These are phyloP conservation scores for Ustulina deusta DNA, from an alignment of 2,329 filamentous ascomycete genomes.

Conservation along the genomic window DNA sequence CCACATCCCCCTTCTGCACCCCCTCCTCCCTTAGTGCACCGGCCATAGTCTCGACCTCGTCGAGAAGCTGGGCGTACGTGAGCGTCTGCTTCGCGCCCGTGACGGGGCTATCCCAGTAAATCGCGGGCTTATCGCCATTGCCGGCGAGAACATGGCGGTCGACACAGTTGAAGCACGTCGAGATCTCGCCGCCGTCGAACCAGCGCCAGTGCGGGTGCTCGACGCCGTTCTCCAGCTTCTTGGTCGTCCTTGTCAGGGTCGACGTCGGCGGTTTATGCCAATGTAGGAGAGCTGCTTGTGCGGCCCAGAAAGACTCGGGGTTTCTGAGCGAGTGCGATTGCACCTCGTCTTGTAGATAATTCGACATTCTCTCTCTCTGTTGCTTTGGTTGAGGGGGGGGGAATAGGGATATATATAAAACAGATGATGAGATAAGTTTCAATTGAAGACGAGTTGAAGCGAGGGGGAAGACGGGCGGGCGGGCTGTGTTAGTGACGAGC, in stretches of 20 bases:
- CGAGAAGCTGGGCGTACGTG: slow-evolving; percentile 80
- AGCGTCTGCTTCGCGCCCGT: slow-evolving; percentile 77
- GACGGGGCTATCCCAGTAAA: slow-evolving; percentile 90
- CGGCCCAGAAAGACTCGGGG: slow-evolving; percentile 79
- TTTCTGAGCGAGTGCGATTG: slow-evolving; percentile 71
- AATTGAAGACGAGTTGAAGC: neutral
- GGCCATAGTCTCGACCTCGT: slow-evolving; percentile 84
- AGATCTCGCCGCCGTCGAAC: slow-evolving; percentile 91
- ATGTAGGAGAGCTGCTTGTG: slow-evolving; percentile 78
- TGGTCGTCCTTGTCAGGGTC: slow-evolving; percentile 70
- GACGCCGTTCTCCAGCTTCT: slow-evolving; percentile 71
- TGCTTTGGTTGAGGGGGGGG: neutral
- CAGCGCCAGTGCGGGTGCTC: slow-evolving; percentile 85
- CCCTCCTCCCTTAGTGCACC: slow-evolving; percentile 86
- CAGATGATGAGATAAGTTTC: neutral
- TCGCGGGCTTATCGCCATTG: slow-evolving; percentile 78
- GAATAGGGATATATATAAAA: neutral
- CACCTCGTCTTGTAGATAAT: slow-evolving; percentile 63
- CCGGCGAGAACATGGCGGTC: slow-evolving; percentile 88
- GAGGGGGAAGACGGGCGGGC: neutral
- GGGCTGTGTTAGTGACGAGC: slow-evolving; percentile 16
- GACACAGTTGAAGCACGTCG: slow-evolving; percentile 91
- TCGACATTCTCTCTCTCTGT: slow-evolving; percentile 8
- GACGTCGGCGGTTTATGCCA: slow-evolving; percentile 83
- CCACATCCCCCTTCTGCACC: slow-evolving; percentile 84